A percentile compares a stretch with the other conserved stretches of the same genome.
phyloP scores from a whole-genome alignment of 768 basidiomycete species.

The Chalciporus piperatus region DNA sequence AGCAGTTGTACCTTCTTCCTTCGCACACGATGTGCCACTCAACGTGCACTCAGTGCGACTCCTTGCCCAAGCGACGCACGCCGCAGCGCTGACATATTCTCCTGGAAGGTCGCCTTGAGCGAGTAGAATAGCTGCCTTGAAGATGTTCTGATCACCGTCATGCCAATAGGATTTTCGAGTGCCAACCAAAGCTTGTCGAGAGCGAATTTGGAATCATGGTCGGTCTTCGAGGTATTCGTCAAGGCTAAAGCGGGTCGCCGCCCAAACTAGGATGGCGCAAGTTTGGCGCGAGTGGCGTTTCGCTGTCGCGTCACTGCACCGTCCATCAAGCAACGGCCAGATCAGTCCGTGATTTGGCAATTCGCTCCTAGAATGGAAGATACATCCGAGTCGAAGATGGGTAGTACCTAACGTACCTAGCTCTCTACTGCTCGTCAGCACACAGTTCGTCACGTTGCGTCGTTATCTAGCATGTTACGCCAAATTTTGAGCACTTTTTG shows the following conservation, averaged over 20 bases:
- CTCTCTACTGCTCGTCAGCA: background rate
- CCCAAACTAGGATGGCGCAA: background rate
- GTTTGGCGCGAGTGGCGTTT: too few species aligned
- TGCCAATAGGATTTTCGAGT: conserved; percentile 2
- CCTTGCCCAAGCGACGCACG: conserved; percentile 2
- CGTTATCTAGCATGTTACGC: background rate
- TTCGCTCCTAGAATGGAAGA: background rate
- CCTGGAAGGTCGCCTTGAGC: background rate
- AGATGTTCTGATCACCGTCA: conserved; percentile 4
- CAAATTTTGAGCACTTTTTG: background rate
- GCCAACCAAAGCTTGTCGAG: conserved; percentile 3
- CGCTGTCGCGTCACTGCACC: background rate
- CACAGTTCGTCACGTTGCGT: background rate
- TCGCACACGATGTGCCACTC: conserved; percentile 4
- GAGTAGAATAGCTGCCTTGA: background rate
- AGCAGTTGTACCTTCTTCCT: conserved; percentile 1
- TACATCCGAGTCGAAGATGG: background rate
- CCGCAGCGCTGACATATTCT: background rate
- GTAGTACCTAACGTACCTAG: too few species aligned
- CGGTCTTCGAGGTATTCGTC: background rate
- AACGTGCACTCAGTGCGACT: conserved; percentile 2
- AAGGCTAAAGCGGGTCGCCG: background rate
- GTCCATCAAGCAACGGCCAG: background rate
- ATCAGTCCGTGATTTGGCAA: background rate
- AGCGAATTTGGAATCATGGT: background rate